phyloP scores from a whole-genome alignment of 148 eudicot species.

The Rheum nobile region DNA sequence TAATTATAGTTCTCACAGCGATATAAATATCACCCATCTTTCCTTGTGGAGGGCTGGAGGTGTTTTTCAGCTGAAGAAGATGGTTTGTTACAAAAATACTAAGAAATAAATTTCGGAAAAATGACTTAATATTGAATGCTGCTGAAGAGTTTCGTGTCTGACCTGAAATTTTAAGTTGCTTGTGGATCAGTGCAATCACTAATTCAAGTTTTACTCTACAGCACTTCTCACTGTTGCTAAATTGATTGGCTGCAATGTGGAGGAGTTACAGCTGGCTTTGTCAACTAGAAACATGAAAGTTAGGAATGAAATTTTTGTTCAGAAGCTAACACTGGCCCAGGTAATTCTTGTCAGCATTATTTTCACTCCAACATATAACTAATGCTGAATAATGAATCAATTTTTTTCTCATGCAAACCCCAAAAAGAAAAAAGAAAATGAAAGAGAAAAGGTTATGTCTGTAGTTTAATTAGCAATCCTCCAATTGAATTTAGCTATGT shows the following conservation, averaged over 20 bases:
- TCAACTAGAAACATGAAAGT: constrained; percentile 82
- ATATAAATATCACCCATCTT: background rate
- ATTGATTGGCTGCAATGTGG: constrained; percentile 58
- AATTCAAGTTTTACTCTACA: constrained; percentile 22
- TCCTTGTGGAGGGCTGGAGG: background rate
- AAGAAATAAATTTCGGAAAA: background rate
- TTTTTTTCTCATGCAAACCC: background rate
- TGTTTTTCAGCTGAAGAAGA: background rate
- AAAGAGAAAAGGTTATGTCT: background rate
- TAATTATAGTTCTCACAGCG: background rate
- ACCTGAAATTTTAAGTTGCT: background rate
- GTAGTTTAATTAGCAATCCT: background rate
- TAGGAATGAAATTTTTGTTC: constrained; percentile 59
- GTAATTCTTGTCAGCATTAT: constrained; percentile 19
- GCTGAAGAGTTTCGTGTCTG: background rate
- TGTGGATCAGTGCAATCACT: background rate
- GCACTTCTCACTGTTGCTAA: constrained; percentile 69
- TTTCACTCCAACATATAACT: background rate
- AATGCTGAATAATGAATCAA: background rate
- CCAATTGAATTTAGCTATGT: background rate
- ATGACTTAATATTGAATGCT: background rate
- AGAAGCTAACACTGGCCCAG: constrained; percentile 73
- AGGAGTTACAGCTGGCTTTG: constrained; percentile 53
- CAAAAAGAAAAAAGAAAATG: background rate
- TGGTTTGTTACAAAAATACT: background rate